Base-by-base conservation (phyloP, 164 flowering plant genomes). In the Umbellularia californica region DNA sequence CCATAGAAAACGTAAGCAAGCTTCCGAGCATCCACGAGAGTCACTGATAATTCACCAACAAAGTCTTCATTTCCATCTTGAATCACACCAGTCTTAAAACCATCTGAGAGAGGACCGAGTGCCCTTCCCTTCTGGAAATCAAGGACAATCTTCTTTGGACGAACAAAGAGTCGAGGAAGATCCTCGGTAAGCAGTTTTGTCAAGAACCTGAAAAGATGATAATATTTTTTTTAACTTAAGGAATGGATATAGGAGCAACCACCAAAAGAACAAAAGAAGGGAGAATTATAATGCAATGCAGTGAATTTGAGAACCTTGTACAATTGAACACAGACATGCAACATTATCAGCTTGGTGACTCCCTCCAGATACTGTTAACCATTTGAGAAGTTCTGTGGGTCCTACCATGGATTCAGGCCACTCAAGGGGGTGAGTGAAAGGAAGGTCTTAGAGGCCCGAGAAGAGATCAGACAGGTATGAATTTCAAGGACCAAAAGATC, bases 151-250 rank as follows among this genome's bases (percentile, higher is more conserved):
- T 92, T 95, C 80, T 87, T 93, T 24, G 97, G 99, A 52, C 98
- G 95, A 20, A 95, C 99, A 86, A 95, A 95, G 51, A 95, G 81
- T 70, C 83, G 85, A 80, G 99, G 99, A 80, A 93, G 84, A 87
- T 95, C 99, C 85, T 83, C 91, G n/a, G 99, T 95, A 50, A 95
- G 92, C 76, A 95, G 96, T 83, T 93, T 95, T 28, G 82, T 93
- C 90, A 95, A 86, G 82, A 95, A 93, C 98, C 99, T 95, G 74
- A 28, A 19, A 63, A 33, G 27, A 74, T 60, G 60, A 50, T 52
- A 63, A n/a, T 63, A 69, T 63, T 55, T 19, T 27, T 68, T 35
- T 41, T 33, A 70, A 11, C 3, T 47, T 47, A 41, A 50, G 15
- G 5, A 55, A 55, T 55, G 60, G n/a, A 55, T 55, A 55, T 3